Evolutionary conservation across 495 filamentous ascomycete genomes (phyloP).

Genomic region (Amphirosellinia nigrospora): DNA sequence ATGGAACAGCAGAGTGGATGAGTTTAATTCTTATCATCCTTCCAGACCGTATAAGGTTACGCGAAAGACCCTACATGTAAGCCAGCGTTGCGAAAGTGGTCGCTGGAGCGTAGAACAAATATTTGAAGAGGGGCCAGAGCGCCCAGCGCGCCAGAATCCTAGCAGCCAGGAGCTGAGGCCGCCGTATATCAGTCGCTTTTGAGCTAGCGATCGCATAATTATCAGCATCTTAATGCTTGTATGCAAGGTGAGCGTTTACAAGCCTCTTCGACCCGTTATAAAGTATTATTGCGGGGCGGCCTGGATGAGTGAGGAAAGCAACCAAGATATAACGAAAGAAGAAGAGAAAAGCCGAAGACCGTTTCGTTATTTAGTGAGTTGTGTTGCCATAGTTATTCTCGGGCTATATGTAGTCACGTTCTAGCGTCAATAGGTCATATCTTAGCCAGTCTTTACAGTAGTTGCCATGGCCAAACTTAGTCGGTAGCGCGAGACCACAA

Average conservation of each 20-base stretch:
- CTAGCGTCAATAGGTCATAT: background rate
- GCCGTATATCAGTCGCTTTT: background rate
- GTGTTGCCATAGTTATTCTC: background rate
- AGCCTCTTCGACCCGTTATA: background rate
- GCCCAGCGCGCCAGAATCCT: background rate
- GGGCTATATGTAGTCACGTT: background rate
- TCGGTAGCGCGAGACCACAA: background rate
- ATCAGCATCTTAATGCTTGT: background rate
- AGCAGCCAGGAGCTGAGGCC: background rate
- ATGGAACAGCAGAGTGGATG: conserved; percentile 71
- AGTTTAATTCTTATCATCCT: background rate
- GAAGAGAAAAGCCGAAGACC: background rate
- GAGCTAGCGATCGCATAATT: background rate
- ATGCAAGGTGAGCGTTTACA: conserved; percentile 9
- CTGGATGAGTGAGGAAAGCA: background rate
- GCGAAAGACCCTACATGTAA: background rate
- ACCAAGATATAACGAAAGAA: background rate
- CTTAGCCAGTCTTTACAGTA: background rate
- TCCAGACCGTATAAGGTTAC: background rate
- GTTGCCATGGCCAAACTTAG: background rate
- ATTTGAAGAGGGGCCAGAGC: background rate
- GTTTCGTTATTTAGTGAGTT: background rate
- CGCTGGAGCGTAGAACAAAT: conserved; percentile 1
- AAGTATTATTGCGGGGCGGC: background rate
- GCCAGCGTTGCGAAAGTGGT: background rate